phyloP scores from a whole-genome alignment of 2,329 filamentous ascomycete genomes.

The Venturia asperata region DNA sequence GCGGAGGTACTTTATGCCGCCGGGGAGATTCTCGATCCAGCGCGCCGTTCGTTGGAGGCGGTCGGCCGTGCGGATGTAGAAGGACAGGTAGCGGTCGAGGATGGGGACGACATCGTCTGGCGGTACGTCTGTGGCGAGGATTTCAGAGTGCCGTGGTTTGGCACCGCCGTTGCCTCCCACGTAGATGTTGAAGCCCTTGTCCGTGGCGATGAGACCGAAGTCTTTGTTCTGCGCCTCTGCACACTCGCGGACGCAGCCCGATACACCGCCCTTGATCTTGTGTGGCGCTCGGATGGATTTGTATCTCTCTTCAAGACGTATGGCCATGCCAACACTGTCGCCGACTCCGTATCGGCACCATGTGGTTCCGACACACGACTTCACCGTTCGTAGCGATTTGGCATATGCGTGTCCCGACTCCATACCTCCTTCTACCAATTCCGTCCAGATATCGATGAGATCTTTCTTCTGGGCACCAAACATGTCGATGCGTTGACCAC shows the following conservation, averaged over 20 bases:
- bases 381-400: conserved; percentile 81
- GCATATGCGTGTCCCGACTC: conserved; percentile 88
- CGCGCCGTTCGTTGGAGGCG: conserved; percentile 81
- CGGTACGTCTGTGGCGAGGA: conserved; percentile 79
- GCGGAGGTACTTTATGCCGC: conserved; percentile 74
- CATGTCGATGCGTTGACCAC: conserved; percentile 86
- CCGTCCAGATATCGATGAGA: conserved; percentile 71
- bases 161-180: conserved; percentile 85
- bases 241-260: conserved; percentile 85
- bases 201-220: conserved; percentile 84
- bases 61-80: conserved; percentile 90
- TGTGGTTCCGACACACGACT: conserved; percentile 83
- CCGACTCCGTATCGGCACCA: conserved; percentile 88
- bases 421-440: conserved; percentile 75
- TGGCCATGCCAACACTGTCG: conserved; percentile 85
- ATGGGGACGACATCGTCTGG: conserved; percentile 76
- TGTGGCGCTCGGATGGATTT: conserved; percentile 85
- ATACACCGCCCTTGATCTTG: conserved; percentile 86
- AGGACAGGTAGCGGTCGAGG: conserved; percentile 81
- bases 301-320: conserved; percentile 80
- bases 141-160: conserved; percentile 72
- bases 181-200: conserved; percentile 90
- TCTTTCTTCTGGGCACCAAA: conserved; percentile 88
- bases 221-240: conserved; percentile 91
- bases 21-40: conserved; percentile 78